A percentile compares a stretch with the other conserved stretches of the same genome.
Evolutionary conservation across 805 yeast species (phyloP).

Genomic region (Lipomyces spencermartinsiae): DNA sequence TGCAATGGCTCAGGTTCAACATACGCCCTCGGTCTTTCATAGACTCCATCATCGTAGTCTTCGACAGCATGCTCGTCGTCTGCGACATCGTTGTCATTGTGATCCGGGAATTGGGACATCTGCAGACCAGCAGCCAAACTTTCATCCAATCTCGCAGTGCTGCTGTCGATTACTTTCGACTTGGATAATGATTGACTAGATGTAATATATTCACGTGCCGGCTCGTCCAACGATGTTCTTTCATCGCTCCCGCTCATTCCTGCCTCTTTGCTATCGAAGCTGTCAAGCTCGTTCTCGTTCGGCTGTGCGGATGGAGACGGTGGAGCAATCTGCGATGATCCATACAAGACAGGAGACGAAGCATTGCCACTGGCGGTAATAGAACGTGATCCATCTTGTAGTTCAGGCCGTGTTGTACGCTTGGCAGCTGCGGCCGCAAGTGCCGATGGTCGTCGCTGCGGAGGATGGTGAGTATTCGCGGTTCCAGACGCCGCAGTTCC

Average conservation of each 20-base stretch:
- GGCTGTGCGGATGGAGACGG: background rate
- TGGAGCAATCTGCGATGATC: background rate
- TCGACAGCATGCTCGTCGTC: background rate
- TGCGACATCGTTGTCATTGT: background rate
- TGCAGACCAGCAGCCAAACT: background rate
- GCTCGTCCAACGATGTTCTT: slow-evolving; percentile 2
- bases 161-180: background rate
- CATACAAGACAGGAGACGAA: background rate
- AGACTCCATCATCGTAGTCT: background rate
- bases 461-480: background rate
- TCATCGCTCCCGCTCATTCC: slow-evolving; percentile 4
- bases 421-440: slow-evolving; percentile 31
- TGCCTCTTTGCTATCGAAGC: slow-evolving; percentile 11
- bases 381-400: slow-evolving; percentile 11
- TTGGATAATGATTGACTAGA: background rate
- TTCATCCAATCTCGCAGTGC: slow-evolving; percentile 1
- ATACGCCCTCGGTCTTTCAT: background rate
- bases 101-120: background rate
- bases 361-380: background rate
- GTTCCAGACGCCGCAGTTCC: background rate
- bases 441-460: slow-evolving; percentile 23
- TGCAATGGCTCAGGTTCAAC: background rate
- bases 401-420: slow-evolving; percentile 20
- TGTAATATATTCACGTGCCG: background rate
- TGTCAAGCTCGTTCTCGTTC: slow-evolving; percentile 5